Evolutionary conservation across 495 filamentous ascomycete genomes (phyloP).

Genomic region (Aspergillus saccharolyticus): DNA sequence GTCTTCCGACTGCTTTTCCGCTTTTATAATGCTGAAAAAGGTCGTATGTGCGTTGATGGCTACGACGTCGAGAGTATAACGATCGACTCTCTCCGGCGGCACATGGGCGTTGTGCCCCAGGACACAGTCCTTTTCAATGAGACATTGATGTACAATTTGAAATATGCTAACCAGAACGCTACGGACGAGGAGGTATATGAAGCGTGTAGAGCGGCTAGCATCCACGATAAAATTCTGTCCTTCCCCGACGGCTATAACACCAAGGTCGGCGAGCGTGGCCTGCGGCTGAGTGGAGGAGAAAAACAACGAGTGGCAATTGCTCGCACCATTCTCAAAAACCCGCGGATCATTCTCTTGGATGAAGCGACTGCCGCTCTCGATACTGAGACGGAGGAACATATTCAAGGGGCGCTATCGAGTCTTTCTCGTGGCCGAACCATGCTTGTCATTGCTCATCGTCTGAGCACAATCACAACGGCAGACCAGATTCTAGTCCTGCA

Average conservation of each 20-base stretch:
- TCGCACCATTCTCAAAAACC: constrained; percentile 91
- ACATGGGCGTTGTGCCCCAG: constrained; percentile 95
- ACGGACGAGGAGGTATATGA: constrained; percentile 82
- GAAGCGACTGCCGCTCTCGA: constrained; percentile 96
- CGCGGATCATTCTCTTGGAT: constrained; percentile 91
- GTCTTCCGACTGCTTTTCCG: constrained; percentile 95
- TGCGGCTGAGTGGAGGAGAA: constrained; percentile 89
- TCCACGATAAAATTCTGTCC: constrained; percentile 89
- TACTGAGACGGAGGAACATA: constrained; percentile 93
- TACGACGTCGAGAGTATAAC: constrained; percentile 79
- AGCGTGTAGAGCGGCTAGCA: constrained; percentile 88
- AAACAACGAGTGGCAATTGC: constrained; percentile 97
- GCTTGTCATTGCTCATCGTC: constrained; percentile 77
- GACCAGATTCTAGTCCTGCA: constrained; percentile 94
- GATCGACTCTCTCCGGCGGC: constrained; percentile 84
- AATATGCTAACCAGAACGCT: constrained; percentile 82
- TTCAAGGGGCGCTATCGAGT: constrained; percentile 76
- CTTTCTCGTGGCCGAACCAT: constrained; percentile 82
- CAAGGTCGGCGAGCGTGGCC: constrained; percentile 89
- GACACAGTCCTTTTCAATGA: constrained; percentile 98
- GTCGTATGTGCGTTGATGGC: constrained; percentile 77
- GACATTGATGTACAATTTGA: constrained; percentile 92
- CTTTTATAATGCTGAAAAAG: constrained; percentile 79
- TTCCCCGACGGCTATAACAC: constrained; percentile 93
- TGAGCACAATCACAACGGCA: constrained; percentile 90